Evolutionary conservation across 1,284 basidiomycete species (phyloP).

Genomic region (Heterobasidion annosum): DNA sequence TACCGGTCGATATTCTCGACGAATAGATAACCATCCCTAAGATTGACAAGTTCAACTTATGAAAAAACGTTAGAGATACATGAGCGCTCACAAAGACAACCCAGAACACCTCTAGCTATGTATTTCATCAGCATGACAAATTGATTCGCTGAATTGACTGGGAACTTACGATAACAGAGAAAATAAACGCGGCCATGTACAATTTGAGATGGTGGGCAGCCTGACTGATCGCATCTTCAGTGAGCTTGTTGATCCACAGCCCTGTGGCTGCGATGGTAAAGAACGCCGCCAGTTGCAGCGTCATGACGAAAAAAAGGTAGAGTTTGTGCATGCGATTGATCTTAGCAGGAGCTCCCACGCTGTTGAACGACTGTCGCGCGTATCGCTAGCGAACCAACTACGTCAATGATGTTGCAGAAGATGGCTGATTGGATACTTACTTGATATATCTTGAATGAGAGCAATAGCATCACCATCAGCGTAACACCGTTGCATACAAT

Average conservation of each 20-base stretch:
- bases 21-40: neutral
- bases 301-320: neutral
- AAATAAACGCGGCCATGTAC: neutral
- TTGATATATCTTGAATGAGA: neutral
- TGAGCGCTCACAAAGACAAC: neutral
- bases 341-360: neutral
- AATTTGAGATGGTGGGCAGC: neutral
- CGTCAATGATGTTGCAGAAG: neutral
- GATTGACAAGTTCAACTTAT: neutral
- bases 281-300: neutral
- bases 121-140: neutral
- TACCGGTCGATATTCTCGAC: neutral
- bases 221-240: neutral
- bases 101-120: neutral
- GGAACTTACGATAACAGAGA: neutral
- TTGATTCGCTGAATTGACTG: neutral
- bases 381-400: neutral
- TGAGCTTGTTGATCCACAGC: neutral
- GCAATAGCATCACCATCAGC: neutral
- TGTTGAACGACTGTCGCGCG: neutral
- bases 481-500: neutral
- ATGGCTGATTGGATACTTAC: neutral
- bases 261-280: neutral
- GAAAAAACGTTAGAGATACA: neutral
- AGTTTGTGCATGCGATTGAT: neutral